A percentile compares a stretch with the other conserved stretches of the same genome.
Evolutionary conservation across 768 basidiomycete species (phyloP).

Genomic region (Leucosporidium yakuticum): DNA sequence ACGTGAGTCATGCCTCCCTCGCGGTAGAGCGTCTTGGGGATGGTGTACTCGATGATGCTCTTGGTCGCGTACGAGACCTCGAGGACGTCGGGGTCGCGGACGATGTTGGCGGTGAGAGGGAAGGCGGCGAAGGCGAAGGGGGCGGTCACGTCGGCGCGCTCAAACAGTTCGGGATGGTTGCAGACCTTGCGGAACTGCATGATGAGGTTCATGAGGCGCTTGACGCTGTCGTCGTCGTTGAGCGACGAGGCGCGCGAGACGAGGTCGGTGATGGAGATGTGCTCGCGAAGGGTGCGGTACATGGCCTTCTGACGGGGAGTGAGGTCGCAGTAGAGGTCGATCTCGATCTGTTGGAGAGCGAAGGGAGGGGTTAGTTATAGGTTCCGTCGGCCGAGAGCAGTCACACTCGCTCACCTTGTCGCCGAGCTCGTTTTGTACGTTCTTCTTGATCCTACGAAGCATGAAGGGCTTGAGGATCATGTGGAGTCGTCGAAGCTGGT

Average conservation of each 20-base stretch:
- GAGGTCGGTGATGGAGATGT: slow-evolving; percentile 90
- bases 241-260: slow-evolving; percentile 86
- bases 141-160: slow-evolving; percentile 88
- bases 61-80: slow-evolving; percentile 75
- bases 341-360: slow-evolving; percentile 66
- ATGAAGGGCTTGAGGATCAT: slow-evolving; percentile 99
- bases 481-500: slow-evolving; percentile 87
- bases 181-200: slow-evolving; percentile 99
- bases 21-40: slow-evolving; percentile 55
- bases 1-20: slow-evolving; percentile 68
- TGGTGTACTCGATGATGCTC: slow-evolving; percentile 71
- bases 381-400: background rate
- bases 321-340: slow-evolving; percentile 87
- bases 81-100: slow-evolving; percentile 80
- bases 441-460: slow-evolving; percentile 90
- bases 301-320: slow-evolving; percentile 85
- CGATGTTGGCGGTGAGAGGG: slow-evolving; percentile 71
- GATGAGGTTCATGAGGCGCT: slow-evolving; percentile 95
- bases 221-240: slow-evolving; percentile 76
- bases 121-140: slow-evolving; percentile 84
- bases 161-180: slow-evolving; percentile 97
- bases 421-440: slow-evolving; percentile 98
- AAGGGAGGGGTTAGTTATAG: background rate
- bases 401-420: slow-evolving; percentile 65
- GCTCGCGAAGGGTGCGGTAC: slow-evolving; percentile 81